Percentiles rank a stretch among this genome's conserved stretches.
Conservation (phyloP, 176 grass and related monocot genomes). For the Aegilops umbellulata region DNA sequence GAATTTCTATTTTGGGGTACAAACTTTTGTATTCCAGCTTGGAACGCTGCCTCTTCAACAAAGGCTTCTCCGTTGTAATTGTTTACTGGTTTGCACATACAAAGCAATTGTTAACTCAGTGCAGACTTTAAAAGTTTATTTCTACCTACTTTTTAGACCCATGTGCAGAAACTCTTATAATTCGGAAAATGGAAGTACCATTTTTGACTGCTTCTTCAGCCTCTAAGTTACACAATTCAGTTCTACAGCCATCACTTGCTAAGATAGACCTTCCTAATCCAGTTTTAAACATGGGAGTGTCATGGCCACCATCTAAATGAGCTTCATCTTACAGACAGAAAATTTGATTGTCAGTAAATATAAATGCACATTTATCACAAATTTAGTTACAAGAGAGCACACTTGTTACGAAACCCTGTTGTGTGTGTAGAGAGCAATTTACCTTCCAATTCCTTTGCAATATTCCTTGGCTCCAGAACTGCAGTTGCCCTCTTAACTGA, state of each 20-base stretch:
- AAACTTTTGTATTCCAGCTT: slow-evolving; percentile 17
- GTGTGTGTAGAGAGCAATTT: slow-evolving; percentile 12
- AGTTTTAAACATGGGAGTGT: slow-evolving; percentile 41
- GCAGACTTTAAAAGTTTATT: slow-evolving; percentile 2
- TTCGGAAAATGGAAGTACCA: slow-evolving; percentile 34
- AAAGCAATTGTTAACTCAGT: slow-evolving; percentile 12
- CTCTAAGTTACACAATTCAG: slow-evolving; percentile 40
- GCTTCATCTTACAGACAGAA: slow-evolving; percentile 44
- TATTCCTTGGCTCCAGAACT: slow-evolving; percentile 60
- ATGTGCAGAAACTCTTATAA: slow-evolving; percentile 27
- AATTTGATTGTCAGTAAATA: slow-evolving; percentile 4
- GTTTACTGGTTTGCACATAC: slow-evolving; percentile 30
- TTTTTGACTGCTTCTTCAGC: slow-evolving; percentile 27
- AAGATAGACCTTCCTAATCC: slow-evolving; percentile 40
- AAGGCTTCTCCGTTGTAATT: background rate
- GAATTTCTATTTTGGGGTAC: slow-evolving; percentile 25
- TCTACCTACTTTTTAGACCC: background rate
- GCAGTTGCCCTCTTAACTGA: slow-evolving; percentile 50
- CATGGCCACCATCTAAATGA: slow-evolving; percentile 32
- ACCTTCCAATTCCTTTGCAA: slow-evolving; percentile 57
- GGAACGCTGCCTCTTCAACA: slow-evolving; percentile 17
- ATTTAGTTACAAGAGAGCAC: background rate
- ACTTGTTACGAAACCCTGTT: background rate
- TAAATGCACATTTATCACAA: background rate
- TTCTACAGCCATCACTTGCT: slow-evolving; percentile 34